Evolutionary conservation across 805 yeast genomes (phyloP).

Genomic region (Schwanniomyces sp.): DNA sequence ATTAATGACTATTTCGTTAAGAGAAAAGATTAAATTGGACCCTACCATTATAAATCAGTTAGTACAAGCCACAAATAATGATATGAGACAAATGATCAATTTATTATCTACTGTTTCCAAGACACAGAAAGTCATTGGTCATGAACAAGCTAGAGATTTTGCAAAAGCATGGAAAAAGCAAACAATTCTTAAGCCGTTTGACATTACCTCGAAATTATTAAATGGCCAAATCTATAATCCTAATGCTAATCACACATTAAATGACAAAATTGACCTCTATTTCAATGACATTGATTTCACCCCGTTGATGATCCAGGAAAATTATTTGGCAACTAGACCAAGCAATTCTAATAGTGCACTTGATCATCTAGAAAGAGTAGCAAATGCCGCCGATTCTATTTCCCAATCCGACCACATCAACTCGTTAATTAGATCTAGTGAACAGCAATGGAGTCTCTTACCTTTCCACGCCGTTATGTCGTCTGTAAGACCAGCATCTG

Average conservation of each 20-base stretch:
- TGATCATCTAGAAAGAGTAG: constrained; percentile 60
- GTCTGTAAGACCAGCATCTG: constrained; percentile 74
- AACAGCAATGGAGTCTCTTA: constrained; percentile 91
- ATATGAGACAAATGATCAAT: constrained; percentile 92
- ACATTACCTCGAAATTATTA: constrained; percentile 70
- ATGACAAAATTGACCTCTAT: constrained; percentile 83
- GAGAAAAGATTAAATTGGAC: constrained; percentile 80
- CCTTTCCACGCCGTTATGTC: constrained; percentile 90
- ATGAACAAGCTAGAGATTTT: constrained; percentile 61
- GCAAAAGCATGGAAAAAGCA: constrained; percentile 83
- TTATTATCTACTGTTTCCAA: constrained; percentile 80
- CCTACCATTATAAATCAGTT: constrained; percentile 80
- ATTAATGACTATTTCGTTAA: constrained; percentile 83
- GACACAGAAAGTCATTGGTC: constrained; percentile 64
- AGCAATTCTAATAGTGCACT: constrained; percentile 39
- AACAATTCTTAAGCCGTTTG: constrained; percentile 89
- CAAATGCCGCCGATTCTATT: constrained; percentile 82
- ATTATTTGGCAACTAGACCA: constrained; percentile 73
- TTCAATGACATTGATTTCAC: constrained; percentile 94
- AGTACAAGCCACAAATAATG: constrained; percentile 82
- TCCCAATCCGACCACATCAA: constrained; percentile 85
- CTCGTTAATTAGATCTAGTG: constrained; percentile 78
- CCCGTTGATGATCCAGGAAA: constrained; percentile 95
- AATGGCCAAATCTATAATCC: constrained; percentile 57
- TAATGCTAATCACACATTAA: constrained; percentile 53